A percentile compares a stretch with the other conserved stretches of the same genome.
phyloP scores from a whole-genome alignment of 352 stramenopile genomes.

The Blastocystis sp. region DNA sequence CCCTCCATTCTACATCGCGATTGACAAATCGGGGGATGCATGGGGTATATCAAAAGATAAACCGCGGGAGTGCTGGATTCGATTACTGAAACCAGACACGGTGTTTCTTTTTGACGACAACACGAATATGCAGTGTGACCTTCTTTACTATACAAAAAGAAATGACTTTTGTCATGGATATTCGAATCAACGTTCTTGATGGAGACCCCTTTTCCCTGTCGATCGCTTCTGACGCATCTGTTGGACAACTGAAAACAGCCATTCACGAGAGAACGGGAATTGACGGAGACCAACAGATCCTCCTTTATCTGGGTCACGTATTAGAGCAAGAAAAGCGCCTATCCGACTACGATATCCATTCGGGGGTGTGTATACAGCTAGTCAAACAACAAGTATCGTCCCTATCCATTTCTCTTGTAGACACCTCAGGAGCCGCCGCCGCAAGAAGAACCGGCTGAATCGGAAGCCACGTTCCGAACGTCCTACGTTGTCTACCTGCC shows the following conservation, averaged over 20 bases:
- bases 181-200: constrained; percentile 38
- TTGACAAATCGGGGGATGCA: no score
- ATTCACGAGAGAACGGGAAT: constrained; percentile 21
- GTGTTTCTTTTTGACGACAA: no score
- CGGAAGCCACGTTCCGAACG: not conserved
- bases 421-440: not conserved
- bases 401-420: not conserved
- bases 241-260: not conserved
- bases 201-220: not conserved
- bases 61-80: no score
- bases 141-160: not conserved
- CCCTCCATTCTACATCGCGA: no score
- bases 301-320: constrained; percentile 26
- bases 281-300: not conserved
- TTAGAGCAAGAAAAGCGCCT: constrained; percentile 11
- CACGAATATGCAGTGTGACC: no score
- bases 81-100: no score
- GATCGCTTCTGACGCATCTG: not conserved
- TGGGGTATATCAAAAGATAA: no score
- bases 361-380: constrained; percentile 45
- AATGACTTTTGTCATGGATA: not conserved
- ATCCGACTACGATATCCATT: constrained; percentile 17
- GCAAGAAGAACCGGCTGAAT: not conserved
- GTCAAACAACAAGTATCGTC: not conserved
- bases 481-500: constrained; percentile 30